Conservation (phyloP, 169 alveolate genomes). For the Babesia ovis region DNA sequence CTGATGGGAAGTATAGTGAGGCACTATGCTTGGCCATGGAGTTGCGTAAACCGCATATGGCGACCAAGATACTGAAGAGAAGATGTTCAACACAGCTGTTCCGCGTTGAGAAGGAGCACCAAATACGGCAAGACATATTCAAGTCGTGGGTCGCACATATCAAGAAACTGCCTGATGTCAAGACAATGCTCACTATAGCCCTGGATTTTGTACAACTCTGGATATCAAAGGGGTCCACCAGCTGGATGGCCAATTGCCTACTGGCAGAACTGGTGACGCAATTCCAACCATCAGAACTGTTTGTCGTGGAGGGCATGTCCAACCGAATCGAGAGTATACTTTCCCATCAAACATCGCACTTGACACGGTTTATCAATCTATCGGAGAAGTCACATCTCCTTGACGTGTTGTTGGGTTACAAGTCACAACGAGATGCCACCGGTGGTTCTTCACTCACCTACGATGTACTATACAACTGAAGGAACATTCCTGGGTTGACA, state of each 20-base stretch:
- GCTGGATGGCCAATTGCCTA: conserved; percentile 55
- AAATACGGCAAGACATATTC: conserved; percentile 14
- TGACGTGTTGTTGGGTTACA: conserved; percentile 50
- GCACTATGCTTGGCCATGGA: conserved; percentile 55
- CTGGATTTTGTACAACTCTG: conserved; percentile 61
- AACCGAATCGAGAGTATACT: conserved; percentile 53
- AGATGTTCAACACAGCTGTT: conserved; percentile 17
- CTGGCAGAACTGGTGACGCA: conserved; percentile 41
- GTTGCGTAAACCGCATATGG: conserved; percentile 48
- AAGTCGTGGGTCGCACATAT: conserved; percentile 13
- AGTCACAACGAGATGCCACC: neutral
- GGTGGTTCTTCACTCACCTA: conserved; percentile 12
- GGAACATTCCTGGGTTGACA: too few species aligned
- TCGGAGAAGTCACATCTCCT: conserved; percentile 63
- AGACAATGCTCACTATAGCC: conserved; percentile 26
- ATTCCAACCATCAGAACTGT: conserved; percentile 41
- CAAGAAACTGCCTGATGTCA: conserved; percentile 8
- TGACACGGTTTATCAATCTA: conserved; percentile 43
- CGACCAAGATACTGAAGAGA: conserved; percentile 43
- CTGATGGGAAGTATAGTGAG: conserved; percentile 50
- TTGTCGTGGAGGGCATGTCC: conserved; percentile 62
- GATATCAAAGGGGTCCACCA: conserved; percentile 47
- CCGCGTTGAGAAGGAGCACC: conserved; percentile 22
- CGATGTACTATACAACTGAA: conserved; percentile 52
- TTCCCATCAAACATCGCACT: conserved; percentile 55